A percentile compares a stretch with the other conserved stretches of the same genome.
Evolutionary conservation across 2,329 filamentous ascomycete genomes (phyloP).

Genomic region (Pseudomassariella vexata): DNA sequence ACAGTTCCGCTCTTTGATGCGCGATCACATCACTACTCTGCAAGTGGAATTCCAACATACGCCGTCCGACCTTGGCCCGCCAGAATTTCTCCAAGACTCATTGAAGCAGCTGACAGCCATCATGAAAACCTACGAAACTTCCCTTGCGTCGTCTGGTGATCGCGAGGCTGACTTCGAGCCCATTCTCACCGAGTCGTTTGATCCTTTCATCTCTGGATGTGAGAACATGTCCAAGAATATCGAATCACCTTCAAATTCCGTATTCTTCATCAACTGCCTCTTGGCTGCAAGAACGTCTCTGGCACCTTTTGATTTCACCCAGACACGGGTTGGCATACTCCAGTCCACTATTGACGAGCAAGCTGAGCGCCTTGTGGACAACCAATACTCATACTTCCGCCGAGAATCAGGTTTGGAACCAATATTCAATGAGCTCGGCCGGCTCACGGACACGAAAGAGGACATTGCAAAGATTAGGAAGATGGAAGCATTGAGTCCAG

Average conservation of each 20-base stretch:
- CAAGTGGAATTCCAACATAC: conserved; percentile 67
- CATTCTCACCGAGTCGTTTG: conserved; percentile 72
- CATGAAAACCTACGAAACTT: conserved; percentile 83
- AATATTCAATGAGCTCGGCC: conserved; percentile 53
- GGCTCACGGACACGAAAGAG: conserved; percentile 27
- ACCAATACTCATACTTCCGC: conserved; percentile 69
- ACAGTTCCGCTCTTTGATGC: conserved; percentile 76
- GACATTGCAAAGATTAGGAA: conserved; percentile 49
- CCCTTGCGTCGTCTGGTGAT: conserved; percentile 54
- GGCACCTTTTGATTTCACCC: conserved; percentile 58
- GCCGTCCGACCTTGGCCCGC: conserved; percentile 68
- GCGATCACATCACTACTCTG: conserved; percentile 70
- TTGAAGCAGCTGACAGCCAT: conserved; percentile 72
- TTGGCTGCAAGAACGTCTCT: conserved; percentile 52
- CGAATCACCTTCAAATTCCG: conserved; percentile 51
- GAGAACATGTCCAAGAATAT: conserved; percentile 61
- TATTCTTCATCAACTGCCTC: conserved; percentile 71
- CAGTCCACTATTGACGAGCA: conserved; percentile 49
- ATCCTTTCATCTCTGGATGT: conserved; percentile 78
- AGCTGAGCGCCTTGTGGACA: conserved; percentile 52
- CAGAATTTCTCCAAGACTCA: conserved; percentile 74
- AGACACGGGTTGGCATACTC: conserved; percentile 47
- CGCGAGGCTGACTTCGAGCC: conserved; percentile 66
- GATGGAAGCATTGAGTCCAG: conserved; percentile 53
- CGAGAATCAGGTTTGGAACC: conserved; percentile 66